Evolutionary conservation across 2,329 filamentous ascomycete species (phyloP), one percentile per base, ranked within the genome.

Genomic region (Cytospora leucostoma): DNA sequence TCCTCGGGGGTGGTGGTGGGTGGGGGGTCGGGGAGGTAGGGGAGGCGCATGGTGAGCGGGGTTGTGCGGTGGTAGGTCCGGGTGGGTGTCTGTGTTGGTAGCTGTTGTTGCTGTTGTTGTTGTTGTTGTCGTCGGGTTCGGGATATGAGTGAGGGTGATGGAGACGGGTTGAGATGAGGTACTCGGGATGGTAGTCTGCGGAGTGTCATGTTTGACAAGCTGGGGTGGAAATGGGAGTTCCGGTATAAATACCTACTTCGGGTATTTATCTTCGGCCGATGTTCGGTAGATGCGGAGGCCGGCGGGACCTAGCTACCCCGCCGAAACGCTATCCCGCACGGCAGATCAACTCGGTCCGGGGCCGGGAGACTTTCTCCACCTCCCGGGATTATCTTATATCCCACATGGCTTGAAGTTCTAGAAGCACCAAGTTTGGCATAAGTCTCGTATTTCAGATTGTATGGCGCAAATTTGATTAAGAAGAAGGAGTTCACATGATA

Each of bases 21-120:
- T 3, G 79, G 83, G 47, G 82, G 82, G 75, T 83, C 77, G 69
- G 82, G 70, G 64, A 83, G 79, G 80, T 91, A 91, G 49, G 88
- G 86, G 69, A 91, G 78, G 73, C 87, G 87, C 88, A 91, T 91
- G 21, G 70, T 78, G 71, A 52, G 27, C 40, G 53, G 32, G 57
- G 66, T 70, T 65, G 61, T 61, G 53, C 32, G 50, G 35, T 47
- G 5, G 51, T 32, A 52, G 12, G 38, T 10, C n/a, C 15, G 19
- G 54, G 4, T 37, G 27, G 38, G 17, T n/a, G 33, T 10, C 2
- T 3, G 8, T 13, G 7, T 11, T 8, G 11, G 3, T 32, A 12
- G 47, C 2, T 44, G 38, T 21, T 7, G 21, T 12, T 44, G 32
- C 7, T 51, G 33, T 10, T 15, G 51, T 17, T 15, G 4, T 6